phyloP scores from a whole-genome alignment of 208 protist genomes.

The Tritrichomonas musculus region DNA sequence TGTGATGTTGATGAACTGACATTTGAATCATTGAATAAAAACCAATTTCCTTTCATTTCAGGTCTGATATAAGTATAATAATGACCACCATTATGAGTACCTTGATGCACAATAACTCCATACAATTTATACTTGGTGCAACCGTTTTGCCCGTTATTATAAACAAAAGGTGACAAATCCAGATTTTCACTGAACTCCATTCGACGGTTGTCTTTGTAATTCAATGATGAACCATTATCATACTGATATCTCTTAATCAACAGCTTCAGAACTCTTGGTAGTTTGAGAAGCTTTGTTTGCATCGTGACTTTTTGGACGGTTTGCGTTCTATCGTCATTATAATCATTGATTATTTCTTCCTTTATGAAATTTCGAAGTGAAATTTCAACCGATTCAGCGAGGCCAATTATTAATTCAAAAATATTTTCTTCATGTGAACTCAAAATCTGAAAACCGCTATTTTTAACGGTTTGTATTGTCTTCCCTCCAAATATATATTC shows the following conservation, averaged over 20 bases:
- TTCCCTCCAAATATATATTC: neutral
- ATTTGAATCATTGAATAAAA: conserved; percentile 66
- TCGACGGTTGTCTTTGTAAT: neutral
- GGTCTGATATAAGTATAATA: conserved; percentile 72
- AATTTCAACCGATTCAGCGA: neutral
- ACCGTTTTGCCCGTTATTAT: too few species aligned
- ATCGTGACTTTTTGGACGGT: neutral
- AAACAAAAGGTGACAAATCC: neutral
- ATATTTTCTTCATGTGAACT: neutral
- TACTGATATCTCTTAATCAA: neutral
- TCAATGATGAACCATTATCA: neutral
- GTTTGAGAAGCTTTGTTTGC: neutral
- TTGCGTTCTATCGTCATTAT: neutral
- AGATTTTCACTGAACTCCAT: neutral
- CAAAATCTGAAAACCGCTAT: neutral
- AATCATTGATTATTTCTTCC: neutral
- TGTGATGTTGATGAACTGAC: conserved; percentile 53
- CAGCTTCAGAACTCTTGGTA: neutral
- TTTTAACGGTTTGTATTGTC: neutral
- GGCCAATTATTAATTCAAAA: neutral
- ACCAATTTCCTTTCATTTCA: conserved; percentile 44
- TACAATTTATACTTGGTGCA: conserved; percentile 55
- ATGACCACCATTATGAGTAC: conserved; percentile 68
- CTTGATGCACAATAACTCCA: conserved; percentile 71
- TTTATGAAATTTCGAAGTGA: neutral